Evolutionary conservation across 192 early-diverging fungal species (phyloP).

Genomic region (Phlyctochytrium planicorne): DNA sequence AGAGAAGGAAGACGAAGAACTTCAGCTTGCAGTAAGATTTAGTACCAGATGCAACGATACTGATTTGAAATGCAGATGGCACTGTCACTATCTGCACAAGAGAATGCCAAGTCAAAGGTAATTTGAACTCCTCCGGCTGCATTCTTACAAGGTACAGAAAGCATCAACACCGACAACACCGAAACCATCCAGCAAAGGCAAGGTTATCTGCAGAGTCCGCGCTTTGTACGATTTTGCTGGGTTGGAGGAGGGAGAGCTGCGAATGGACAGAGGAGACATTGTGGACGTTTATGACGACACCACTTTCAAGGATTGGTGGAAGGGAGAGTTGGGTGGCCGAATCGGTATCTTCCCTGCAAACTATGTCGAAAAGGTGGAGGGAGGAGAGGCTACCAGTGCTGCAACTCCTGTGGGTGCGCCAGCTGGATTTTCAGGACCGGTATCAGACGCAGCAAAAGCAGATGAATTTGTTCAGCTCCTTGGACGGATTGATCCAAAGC

Average conservation of each 20-base stretch:
- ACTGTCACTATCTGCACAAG: slow-evolving; percentile 72
- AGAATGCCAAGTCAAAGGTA: slow-evolving; percentile 10
- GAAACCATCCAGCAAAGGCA: slow-evolving; percentile 22
- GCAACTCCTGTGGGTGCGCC: slow-evolving; percentile 13
- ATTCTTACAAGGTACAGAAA: not conserved
- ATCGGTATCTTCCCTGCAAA: slow-evolving; percentile 97
- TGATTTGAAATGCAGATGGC: slow-evolving; percentile 54
- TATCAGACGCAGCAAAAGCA: slow-evolving; percentile 52
- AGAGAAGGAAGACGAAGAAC: slow-evolving; percentile 92
- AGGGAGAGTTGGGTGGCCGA: slow-evolving; percentile 81
- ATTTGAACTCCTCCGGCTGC: not conserved
- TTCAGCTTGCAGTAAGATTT: slow-evolving; percentile 70
- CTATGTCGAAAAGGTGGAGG: slow-evolving; percentile 71
- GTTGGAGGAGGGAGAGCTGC: slow-evolving; percentile 87
- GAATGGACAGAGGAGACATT: slow-evolving; percentile 83
- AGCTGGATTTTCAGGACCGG: not conserved
- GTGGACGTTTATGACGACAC: slow-evolving; percentile 89
- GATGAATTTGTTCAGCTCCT: slow-evolving; percentile 76
- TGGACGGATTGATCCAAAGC: slow-evolving; percentile 67
- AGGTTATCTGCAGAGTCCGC: slow-evolving; percentile 74
- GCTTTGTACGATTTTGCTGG: slow-evolving; percentile 93
- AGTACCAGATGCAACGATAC: not conserved
- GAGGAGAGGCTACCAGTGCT: slow-evolving; percentile 7
- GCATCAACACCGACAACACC: slow-evolving; percentile 5
- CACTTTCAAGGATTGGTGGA: slow-evolving; percentile 98